Percentiles rank a stretch among this genome's conserved stretches.
Evolutionary conservation across 2,329 filamentous ascomycete species (phyloP).

Genomic region (Bipolaris gigantea): DNA sequence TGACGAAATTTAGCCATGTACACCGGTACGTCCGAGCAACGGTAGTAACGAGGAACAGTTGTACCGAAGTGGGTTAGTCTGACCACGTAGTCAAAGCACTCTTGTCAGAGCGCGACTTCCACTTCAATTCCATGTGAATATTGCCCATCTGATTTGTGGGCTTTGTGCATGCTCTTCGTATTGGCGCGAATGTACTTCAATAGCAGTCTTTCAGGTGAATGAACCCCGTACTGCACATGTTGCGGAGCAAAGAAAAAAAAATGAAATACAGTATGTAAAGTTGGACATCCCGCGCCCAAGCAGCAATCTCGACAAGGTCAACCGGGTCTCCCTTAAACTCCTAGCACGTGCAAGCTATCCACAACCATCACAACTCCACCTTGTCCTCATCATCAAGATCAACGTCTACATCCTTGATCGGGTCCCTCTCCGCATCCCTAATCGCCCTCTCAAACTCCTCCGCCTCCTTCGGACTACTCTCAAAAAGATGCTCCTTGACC

Average conservation of each 20-base stretch:
- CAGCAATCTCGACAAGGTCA: not conserved
- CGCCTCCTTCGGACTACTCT: slow-evolving; percentile 61
- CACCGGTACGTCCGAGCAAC: too few relatives aligned
- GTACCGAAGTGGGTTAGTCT: not conserved
- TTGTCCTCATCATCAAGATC: slow-evolving; percentile 32
- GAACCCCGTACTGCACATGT: not conserved
- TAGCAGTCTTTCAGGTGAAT: not conserved
- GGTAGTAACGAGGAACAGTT: not conserved
- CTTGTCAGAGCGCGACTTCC: not conserved
- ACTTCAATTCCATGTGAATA: not conserved
- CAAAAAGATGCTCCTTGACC: slow-evolving; percentile 68
- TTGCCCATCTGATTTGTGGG: not conserved
- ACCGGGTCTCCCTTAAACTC: not conserved
- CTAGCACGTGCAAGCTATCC: not conserved
- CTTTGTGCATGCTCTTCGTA: not conserved
- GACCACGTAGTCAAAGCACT: not conserved
- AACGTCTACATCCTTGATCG: slow-evolving; percentile 41
- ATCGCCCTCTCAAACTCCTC: slow-evolving; percentile 65
- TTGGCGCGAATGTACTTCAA: not conserved
- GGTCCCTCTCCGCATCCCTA: slow-evolving; percentile 61
- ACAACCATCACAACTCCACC: slow-evolving; percentile 20
- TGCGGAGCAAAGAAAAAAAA: too few relatives aligned
- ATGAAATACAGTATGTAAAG: too few relatives aligned
- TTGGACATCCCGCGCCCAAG: too few relatives aligned
- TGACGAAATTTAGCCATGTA: too few relatives aligned